Base-by-base conservation (phyloP, 352 stramenopile species). In the Phytopythium sindhum region DNA sequence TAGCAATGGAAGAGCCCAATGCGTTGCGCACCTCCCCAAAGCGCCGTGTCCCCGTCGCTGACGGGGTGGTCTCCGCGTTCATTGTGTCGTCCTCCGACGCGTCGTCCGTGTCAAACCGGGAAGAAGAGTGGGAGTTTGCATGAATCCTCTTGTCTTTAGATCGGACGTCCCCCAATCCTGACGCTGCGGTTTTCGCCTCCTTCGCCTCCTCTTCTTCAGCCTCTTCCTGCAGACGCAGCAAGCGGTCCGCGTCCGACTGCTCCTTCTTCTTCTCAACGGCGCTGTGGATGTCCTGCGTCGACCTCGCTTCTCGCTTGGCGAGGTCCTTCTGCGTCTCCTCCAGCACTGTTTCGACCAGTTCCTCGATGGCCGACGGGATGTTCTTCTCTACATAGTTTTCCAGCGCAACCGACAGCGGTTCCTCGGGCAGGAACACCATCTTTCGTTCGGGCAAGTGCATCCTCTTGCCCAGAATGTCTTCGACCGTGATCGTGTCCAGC, bases 341-440 rank as follows among this genome's bases (percentile, higher is more conserved):
- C 0, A 96, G 62, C 11, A 90, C 69, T 11, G 61, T 68, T 44
- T 87, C 75, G 19, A 93, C 84, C 67, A 91, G 91, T 24, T 95
- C 83, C 50, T 91, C 80, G 51, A 96, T 76, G 24, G 88, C 88
- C 2, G 80, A 84, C 28, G 84, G 61, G 15, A 91, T 87, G 62
- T 91, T 95, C 69, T 93, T 96, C 23, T 89, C 55, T 1, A 91
- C 84, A 60, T 93, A 96, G 2, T 90, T 78, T 54, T 94, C 86
- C 4, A 96, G 60, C 11, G 88, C 88, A 19, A 88, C 71, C 31
- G 80, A 72, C 29, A 96, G 58, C 39, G 83, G 78, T 23, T 74
- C 70, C 65, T 95, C 81, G 1, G 88, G 86, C 4, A 96, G 56
- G 41, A 96, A 89, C 39, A 90, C 68, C 15, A 96, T 75, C 53